Evolutionary conservation across 345 rosid genomes (phyloP).

Genomic region (Eucalyptus paniculata): DNA sequence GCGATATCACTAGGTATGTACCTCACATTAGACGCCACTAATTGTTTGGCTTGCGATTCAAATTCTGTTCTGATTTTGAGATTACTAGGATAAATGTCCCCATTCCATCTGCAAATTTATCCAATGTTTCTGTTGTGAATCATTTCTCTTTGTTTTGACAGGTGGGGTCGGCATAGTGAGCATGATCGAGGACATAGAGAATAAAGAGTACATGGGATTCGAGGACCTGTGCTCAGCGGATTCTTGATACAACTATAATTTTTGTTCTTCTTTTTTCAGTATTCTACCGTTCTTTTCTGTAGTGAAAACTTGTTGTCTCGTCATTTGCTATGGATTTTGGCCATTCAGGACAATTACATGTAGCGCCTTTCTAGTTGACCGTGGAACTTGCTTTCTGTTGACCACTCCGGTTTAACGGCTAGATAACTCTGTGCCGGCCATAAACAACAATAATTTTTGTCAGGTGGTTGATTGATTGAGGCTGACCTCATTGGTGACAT

Average conservation of each 20-base stretch:
- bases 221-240: slow-evolving; percentile 12
- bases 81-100: background rate
- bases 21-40: background rate
- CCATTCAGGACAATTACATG: background rate
- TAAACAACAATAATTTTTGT: background rate
- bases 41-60: background rate
- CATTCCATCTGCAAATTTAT: background rate
- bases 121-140: background rate
- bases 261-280: background rate
- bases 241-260: background rate
- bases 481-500: background rate
- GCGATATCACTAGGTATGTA: slow-evolving; percentile 15
- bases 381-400: background rate
- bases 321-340: background rate
- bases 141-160: background rate
- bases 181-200: slow-evolving; percentile 12
- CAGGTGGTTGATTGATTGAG: background rate
- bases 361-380: background rate
- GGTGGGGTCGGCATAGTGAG: slow-evolving; percentile 23
- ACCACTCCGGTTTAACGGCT: background rate
- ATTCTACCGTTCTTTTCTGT: background rate
- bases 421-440: background rate
- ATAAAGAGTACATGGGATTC: slow-evolving; percentile 24
- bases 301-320: background rate
- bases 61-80: background rate